Conservation (phyloP, 2,329 filamentous ascomycete species). For the Salinomyces thailandicus region DNA sequence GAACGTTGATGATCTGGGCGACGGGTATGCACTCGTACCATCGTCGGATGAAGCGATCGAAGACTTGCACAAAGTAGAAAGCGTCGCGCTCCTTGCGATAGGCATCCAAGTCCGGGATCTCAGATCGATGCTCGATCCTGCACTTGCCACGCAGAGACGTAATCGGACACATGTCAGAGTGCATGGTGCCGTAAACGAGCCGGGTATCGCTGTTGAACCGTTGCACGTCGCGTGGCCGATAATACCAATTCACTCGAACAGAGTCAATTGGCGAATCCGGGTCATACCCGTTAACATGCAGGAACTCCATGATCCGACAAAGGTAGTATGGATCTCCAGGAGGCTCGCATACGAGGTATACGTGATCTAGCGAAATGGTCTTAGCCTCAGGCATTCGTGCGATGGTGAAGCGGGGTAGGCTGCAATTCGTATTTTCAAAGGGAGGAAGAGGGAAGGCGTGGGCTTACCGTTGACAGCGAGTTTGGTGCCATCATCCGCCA, state of each 20-base stretch:
- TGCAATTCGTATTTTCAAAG: slow-evolving; percentile 1
- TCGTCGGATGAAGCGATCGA: slow-evolving; percentile 95
- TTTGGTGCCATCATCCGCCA: slow-evolving; percentile 82
- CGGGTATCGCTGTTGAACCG: slow-evolving; percentile 85
- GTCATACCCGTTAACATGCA: slow-evolving; percentile 66
- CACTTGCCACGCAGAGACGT: slow-evolving; percentile 90
- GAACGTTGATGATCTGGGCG: slow-evolving; percentile 87
- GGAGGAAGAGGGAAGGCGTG: slow-evolving; percentile 3
- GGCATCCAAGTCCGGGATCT: slow-evolving; percentile 70
- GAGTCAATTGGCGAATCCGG: slow-evolving; percentile 65
- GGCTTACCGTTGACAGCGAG: slow-evolving; percentile 74
- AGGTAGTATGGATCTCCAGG: slow-evolving; percentile 97
- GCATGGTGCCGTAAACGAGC: slow-evolving; percentile 92
- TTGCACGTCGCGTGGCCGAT: slow-evolving; percentile 89
- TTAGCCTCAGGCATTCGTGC: slow-evolving; percentile 9
- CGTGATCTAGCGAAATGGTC: slow-evolving; percentile 50
- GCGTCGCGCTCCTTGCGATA: slow-evolving; percentile 76
- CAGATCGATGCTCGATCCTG: slow-evolving; percentile 75
- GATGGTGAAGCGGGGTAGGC: slow-evolving; percentile 11
- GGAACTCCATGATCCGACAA: slow-evolving; percentile 95
- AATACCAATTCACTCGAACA: slow-evolving; percentile 95
- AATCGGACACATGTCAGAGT: slow-evolving; percentile 89
- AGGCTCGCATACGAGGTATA: slow-evolving; percentile 94
- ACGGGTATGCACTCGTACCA: slow-evolving; percentile 96
- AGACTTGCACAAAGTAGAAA: slow-evolving; percentile 97